phyloP scores from a whole-genome alignment of 2,329 filamentous ascomycete genomes.

The Amauroascus niger region DNA sequence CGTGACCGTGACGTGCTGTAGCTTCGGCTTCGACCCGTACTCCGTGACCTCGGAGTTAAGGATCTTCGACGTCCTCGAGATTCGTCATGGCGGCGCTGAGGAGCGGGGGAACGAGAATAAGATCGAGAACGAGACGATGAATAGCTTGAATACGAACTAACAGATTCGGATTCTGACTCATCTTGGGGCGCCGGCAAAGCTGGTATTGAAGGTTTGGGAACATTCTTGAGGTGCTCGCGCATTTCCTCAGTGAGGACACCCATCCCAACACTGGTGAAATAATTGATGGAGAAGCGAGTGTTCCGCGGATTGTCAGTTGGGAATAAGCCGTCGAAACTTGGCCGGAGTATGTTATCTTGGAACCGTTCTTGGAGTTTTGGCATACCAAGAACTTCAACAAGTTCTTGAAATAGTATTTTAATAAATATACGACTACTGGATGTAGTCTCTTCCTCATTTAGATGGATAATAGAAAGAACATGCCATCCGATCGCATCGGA shows the following conservation, averaged over 20 bases:
- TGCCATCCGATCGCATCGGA: slow-evolving; percentile 91
- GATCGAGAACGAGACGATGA: slow-evolving; percentile 48
- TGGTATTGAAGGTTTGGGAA: slow-evolving; percentile 72
- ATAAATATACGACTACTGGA: slow-evolving; percentile 95
- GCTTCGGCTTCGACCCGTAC: slow-evolving; percentile 25
- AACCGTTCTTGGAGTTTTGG: slow-evolving; percentile 65
- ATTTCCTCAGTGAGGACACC: slow-evolving; percentile 88
- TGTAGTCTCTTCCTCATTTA: slow-evolving; percentile 96
- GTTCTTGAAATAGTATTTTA: slow-evolving; percentile 92
- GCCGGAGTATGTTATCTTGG: slow-evolving; percentile 65
- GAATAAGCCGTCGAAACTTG: slow-evolving; percentile 77
- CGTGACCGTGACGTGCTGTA: slow-evolving; percentile 33
- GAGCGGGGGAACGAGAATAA: slow-evolving; percentile 38
- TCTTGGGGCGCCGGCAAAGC: slow-evolving; percentile 48
- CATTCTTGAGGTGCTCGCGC: slow-evolving; percentile 79
- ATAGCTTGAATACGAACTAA: slow-evolving; percentile 61
- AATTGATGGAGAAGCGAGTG: slow-evolving; percentile 96
- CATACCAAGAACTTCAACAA: slow-evolving; percentile 78
- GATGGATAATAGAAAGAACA: slow-evolving; percentile 68
- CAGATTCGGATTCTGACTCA: slow-evolving; percentile 58
- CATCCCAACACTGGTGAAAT: slow-evolving; percentile 97
- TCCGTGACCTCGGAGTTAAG: slow-evolving; percentile 18
- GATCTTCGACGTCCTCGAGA: slow-evolving; percentile 16
- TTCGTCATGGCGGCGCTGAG: slow-evolving; percentile 27
- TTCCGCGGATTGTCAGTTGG: slow-evolving; percentile 81